Conservation (phyloP, 768 basidiomycete genomes). For the Mycena kentingensis region DNA sequence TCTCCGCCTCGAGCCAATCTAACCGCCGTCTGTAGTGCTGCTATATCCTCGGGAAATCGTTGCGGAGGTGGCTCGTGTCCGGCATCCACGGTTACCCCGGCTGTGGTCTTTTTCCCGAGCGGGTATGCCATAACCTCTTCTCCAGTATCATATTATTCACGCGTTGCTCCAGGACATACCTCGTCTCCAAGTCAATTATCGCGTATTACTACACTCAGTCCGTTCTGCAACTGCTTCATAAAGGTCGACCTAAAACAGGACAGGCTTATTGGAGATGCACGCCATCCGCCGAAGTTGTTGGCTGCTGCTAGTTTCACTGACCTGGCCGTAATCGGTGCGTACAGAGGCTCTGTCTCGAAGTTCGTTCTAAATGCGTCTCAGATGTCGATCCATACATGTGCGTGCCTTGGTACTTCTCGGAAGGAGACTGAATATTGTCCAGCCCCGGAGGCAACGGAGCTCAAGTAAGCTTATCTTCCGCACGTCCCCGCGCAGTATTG, state of each 20-base stretch:
- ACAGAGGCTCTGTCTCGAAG: neutral
- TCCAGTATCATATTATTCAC: neutral
- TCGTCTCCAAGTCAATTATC: constrained; percentile 66
- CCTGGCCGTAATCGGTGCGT: constrained; percentile 67
- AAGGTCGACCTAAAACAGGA: neutral
- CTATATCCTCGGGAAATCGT: constrained; percentile 62
- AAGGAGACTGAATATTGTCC: neutral
- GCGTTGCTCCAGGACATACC: constrained; percentile 53
- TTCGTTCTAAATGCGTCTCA: constrained; percentile 30
- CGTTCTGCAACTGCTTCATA: neutral
- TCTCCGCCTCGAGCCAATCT: too few relatives aligned
- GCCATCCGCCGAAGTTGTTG: constrained; percentile 64
- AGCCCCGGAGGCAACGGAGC: constrained; percentile 64
- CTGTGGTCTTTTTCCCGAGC: constrained; percentile 72
- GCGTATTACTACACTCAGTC: constrained; percentile 73
- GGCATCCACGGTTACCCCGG: constrained; percentile 65
- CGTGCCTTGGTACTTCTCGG: neutral
- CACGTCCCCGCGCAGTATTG: neutral
- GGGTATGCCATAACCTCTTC: constrained; percentile 46
- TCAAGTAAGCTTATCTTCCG: neutral
- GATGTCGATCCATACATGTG: neutral
- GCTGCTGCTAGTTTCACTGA: constrained; percentile 64
- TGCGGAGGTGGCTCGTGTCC: constrained; percentile 62
- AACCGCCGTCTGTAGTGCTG: constrained; percentile 43
- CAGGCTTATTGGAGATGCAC: constrained; percentile 71